These are phyloP conservation scores for Rhodomyrtus psidioides DNA, from an alignment of 441 rosid genomes.

Conservation along the genomic window DNA sequence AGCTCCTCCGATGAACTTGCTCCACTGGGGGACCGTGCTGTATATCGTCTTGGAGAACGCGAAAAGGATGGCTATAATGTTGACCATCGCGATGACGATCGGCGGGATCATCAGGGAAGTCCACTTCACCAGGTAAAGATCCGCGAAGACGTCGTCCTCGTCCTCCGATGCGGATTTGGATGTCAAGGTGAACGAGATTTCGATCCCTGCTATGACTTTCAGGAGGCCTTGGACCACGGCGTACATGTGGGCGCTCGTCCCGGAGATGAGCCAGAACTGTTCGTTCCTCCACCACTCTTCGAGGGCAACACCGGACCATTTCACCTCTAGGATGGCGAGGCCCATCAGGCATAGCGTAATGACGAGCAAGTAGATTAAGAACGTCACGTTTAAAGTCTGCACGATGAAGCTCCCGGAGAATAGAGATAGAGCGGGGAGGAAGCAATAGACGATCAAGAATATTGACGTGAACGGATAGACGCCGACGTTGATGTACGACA, in stretches of 20 bases:
- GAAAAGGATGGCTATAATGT: constrained; percentile 57
- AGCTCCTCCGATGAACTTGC: constrained; percentile 79
- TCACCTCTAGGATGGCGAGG: constrained; percentile 68
- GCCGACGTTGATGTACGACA: constrained; percentile 76
- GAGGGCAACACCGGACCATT: constrained; percentile 68
- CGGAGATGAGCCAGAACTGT: constrained; percentile 80
- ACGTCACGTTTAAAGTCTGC: constrained; percentile 40
- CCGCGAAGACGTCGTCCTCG: constrained; percentile 66
- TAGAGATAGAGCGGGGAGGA: constrained; percentile 88
- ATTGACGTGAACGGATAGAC: constrained; percentile 79
- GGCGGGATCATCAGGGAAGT: constrained; percentile 78
- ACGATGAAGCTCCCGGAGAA: constrained; percentile 86
- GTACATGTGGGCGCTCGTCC: constrained; percentile 74
- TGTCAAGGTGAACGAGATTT: constrained; percentile 83
- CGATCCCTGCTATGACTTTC: constrained; percentile 83
- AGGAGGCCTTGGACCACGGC: constrained; percentile 76
- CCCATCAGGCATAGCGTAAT: constrained; percentile 53
- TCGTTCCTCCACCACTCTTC: constrained; percentile 99
- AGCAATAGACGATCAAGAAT: constrained; percentile 81
- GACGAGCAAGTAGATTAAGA: constrained; percentile 49
- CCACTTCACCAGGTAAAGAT: constrained; percentile 75
- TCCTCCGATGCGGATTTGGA: constrained; percentile 70
- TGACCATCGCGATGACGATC: constrained; percentile 76
- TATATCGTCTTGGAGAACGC: constrained; percentile 64
- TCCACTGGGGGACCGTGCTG: constrained; percentile 65